Conservation (phyloP, 176 grass and related monocot species). For the Zoysia pacifica region DNA sequence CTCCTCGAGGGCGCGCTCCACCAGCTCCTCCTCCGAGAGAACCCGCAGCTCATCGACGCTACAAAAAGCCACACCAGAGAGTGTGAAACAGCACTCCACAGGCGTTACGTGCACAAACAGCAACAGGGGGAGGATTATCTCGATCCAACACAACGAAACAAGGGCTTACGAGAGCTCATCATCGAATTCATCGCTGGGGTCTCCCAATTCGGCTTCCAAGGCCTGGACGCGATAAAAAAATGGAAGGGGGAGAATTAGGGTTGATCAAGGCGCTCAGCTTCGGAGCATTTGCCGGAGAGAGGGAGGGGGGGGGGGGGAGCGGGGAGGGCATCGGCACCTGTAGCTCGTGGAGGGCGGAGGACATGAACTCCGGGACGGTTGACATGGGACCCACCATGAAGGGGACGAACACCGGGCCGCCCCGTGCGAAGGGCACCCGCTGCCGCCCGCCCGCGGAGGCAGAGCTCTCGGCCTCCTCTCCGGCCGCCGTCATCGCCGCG, state of each 20-base stretch:
- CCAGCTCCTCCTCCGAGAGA: constrained; percentile 74
- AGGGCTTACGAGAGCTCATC: constrained; percentile 68
- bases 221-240: constrained; percentile 33
- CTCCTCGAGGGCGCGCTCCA: constrained; percentile 67
- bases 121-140: background rate
- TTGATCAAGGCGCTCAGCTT: background rate
- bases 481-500: constrained; percentile 25
- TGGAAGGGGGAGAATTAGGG: background rate
- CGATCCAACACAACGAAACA: background rate
- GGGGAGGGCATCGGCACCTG: constrained; percentile 27
- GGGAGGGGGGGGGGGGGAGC: too few relatives aligned
- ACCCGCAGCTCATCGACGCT: constrained; percentile 85
- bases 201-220: constrained; percentile 58
- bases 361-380: constrained; percentile 64
- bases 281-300: too few relatives aligned
- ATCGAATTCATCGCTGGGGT: constrained; percentile 50
- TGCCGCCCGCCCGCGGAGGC: constrained; percentile 25
- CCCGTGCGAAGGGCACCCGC: constrained; percentile 60
- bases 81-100: background rate
- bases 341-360: constrained; percentile 62
- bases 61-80: constrained; percentile 3
- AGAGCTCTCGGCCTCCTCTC: constrained; percentile 44
- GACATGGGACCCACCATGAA: constrained; percentile 60
- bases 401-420: constrained; percentile 75
- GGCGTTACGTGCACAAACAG: background rate